Percentiles rank a stretch among this genome's conserved stretches.
phyloP scores from a whole-genome alignment of 2,329 filamentous ascomycete genomes.

The Balansia obtecta region DNA sequence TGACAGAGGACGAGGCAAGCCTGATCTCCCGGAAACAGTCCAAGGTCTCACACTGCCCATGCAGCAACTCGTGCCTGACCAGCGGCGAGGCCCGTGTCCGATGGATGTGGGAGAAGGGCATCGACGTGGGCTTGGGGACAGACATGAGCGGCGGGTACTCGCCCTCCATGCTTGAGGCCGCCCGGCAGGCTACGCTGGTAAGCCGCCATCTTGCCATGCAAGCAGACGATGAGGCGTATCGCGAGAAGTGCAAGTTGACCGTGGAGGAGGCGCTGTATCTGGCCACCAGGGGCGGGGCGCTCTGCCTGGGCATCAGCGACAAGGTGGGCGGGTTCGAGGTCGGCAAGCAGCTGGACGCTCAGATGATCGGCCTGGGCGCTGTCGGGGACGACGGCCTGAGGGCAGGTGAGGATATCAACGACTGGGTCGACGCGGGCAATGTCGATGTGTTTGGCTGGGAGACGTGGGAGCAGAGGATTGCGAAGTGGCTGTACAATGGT shows the following conservation, averaged over 20 bases:
- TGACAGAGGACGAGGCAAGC: conserved; percentile 51
- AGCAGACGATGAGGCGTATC: conserved; percentile 18
- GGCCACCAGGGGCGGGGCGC: conserved; percentile 77
- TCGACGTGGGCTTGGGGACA: conserved; percentile 77
- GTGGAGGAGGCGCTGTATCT: conserved; percentile 80
- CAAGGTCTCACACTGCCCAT: conserved; percentile 77
- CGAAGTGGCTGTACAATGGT: conserved; percentile 91
- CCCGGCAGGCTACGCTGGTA: conserved; percentile 67
- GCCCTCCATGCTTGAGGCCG: conserved; percentile 70
- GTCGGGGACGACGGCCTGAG: conserved; percentile 26
- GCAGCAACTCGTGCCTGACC: conserved; percentile 71
- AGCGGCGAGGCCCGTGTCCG: conserved; percentile 69
- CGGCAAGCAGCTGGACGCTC: conserved; percentile 85
- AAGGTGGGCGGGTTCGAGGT: conserved; percentile 71
- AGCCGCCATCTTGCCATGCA: conserved; percentile 58
- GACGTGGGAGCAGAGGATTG: conserved; percentile 70
- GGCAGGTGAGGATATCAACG: conserved; percentile 12
- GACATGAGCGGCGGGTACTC: conserved; percentile 86
- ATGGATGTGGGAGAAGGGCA: conserved; percentile 57
- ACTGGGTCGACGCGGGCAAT: conserved; percentile 36
- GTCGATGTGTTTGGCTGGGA: conserved; percentile 91
- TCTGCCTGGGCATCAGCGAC: conserved; percentile 60
- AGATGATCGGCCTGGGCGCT: conserved; percentile 56
- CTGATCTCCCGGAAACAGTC: conserved; percentile 48
- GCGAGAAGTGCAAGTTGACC: conserved; percentile 52